These are phyloP conservation scores for Umbellularia californica DNA, from an alignment of 164 flowering plant genomes.

Conservation along the genomic window DNA sequence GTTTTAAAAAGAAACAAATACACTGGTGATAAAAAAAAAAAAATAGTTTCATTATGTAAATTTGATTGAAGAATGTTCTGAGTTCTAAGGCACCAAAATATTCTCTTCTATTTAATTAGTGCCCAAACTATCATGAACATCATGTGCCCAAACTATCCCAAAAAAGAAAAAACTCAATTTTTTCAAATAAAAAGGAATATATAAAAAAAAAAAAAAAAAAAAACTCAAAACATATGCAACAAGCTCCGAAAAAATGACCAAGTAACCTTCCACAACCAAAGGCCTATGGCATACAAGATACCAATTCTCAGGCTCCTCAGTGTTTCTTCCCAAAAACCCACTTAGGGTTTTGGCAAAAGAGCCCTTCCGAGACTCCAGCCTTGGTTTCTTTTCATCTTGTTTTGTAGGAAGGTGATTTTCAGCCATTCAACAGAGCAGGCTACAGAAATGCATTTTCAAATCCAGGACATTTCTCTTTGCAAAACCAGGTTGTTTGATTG, in stretches of 20 bases:
- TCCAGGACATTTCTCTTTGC: not conserved
- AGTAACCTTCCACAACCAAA: conserved; percentile 38
- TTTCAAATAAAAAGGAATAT: no score
- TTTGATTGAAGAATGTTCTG: not conserved
- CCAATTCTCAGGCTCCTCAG: conserved; percentile 60
- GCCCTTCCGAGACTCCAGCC: conserved; percentile 59
- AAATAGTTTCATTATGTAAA: not conserved
- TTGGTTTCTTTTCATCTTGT: conserved; percentile 30
- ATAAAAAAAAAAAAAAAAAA: no score
- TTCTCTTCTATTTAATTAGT: not conserved
- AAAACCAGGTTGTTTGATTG: no score
- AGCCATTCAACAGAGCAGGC: conserved; percentile 7
- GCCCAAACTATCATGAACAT: no score
- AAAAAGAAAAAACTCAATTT: no score
- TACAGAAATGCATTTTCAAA: no score
- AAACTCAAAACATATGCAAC: not conserved
- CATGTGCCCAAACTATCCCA: no score
- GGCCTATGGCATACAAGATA: conserved; percentile 53
- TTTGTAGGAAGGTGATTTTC: conserved; percentile 18
- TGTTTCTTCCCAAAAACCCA: conserved; percentile 37
- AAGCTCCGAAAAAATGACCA: not conserved
- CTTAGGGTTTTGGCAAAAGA: conserved; percentile 15
- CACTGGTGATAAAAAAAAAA: no score
- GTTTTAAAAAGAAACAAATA: no score
- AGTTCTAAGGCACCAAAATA: not conserved